Evolutionary conservation across 202 grass and related monocot genomes (phyloP).

Genomic region (Elaeis oleifera): DNA sequence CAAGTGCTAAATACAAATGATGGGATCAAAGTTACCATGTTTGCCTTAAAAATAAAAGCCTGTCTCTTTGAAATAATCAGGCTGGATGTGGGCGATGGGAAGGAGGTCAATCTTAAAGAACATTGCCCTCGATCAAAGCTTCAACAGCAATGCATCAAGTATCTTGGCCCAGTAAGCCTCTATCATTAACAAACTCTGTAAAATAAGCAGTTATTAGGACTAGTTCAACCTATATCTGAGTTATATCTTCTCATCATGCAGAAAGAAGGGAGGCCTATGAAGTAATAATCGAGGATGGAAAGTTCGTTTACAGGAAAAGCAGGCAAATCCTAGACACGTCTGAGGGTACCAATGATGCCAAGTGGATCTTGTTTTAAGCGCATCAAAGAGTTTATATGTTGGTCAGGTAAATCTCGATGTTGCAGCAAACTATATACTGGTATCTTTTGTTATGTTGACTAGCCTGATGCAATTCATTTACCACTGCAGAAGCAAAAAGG

Average conservation of each 20-base stretch:
- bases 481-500: slow-evolving; percentile 75
- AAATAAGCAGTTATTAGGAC: background rate
- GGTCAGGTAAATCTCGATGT: slow-evolving; percentile 35
- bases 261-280: slow-evolving; percentile 77
- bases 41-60: background rate
- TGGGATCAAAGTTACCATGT: background rate
- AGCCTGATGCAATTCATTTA: background rate
- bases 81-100: slow-evolving; percentile 80
- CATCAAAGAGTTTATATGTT: slow-evolving; percentile 56
- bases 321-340: slow-evolving; percentile 38
- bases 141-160: slow-evolving; percentile 73
- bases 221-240: background rate
- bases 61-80: slow-evolving; percentile 5
- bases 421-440: too few species aligned
- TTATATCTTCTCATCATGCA: slow-evolving; percentile 15
- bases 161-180: slow-evolving; percentile 72
- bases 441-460: background rate
- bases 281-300: slow-evolving; percentile 48
- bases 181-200: background rate
- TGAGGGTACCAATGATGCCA: slow-evolving; percentile 33
- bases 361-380: slow-evolving; percentile 87
- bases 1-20: background rate
- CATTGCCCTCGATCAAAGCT: slow-evolving; percentile 48
- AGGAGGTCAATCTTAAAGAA: slow-evolving; percentile 52
- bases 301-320: slow-evolving; percentile 45